phyloP scores from a whole-genome alignment of 2,329 filamentous ascomycete genomes.

The Purpureocillium lavendulum region DNA sequence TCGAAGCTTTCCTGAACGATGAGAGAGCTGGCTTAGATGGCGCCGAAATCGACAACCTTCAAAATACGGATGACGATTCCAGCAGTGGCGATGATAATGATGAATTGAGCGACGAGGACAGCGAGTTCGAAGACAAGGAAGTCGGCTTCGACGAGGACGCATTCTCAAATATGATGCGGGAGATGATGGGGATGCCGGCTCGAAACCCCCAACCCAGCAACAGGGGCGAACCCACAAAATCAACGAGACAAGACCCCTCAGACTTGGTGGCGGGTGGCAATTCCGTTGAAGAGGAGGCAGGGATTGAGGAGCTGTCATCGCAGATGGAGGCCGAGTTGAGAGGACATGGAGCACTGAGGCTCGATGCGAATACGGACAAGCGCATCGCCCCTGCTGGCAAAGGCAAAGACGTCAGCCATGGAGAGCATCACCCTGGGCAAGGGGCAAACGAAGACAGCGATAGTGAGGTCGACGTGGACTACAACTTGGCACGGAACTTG shows the following conservation, averaged over 20 bases:
- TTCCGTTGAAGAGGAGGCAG: slow-evolving; percentile 44
- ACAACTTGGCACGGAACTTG: slow-evolving; percentile 82
- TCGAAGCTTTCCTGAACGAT: slow-evolving; percentile 85
- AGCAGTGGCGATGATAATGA: slow-evolving; percentile 41
- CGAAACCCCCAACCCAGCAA: background rate
- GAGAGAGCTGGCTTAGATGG: slow-evolving; percentile 74
- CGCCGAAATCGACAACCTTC: slow-evolving; percentile 64
- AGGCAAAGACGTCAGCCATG: slow-evolving; percentile 7
- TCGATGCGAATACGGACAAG: slow-evolving; percentile 31
- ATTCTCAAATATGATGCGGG: slow-evolving; percentile 80
- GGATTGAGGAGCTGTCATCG: slow-evolving; percentile 56
- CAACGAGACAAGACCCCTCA: slow-evolving; percentile 17
- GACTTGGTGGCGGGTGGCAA: no score
- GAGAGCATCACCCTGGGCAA: slow-evolving; percentile 24
- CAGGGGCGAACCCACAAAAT: background rate
- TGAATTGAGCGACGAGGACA: slow-evolving; percentile 41
- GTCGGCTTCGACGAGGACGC: slow-evolving; percentile 78
- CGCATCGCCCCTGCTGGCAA: slow-evolving; percentile 2
- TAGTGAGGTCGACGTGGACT: slow-evolving; percentile 67
- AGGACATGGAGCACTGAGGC: slow-evolving; percentile 19
- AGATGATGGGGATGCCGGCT: slow-evolving; percentile 69
- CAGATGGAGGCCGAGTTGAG: slow-evolving; percentile 64
- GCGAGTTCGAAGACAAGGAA: slow-evolving; percentile 63
- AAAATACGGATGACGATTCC: slow-evolving; percentile 49
- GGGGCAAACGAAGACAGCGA: slow-evolving; percentile 43